These are phyloP conservation scores for Hyphopichia fennica DNA, from an alignment of 1,139 yeast species.

Conservation along the genomic window DNA sequence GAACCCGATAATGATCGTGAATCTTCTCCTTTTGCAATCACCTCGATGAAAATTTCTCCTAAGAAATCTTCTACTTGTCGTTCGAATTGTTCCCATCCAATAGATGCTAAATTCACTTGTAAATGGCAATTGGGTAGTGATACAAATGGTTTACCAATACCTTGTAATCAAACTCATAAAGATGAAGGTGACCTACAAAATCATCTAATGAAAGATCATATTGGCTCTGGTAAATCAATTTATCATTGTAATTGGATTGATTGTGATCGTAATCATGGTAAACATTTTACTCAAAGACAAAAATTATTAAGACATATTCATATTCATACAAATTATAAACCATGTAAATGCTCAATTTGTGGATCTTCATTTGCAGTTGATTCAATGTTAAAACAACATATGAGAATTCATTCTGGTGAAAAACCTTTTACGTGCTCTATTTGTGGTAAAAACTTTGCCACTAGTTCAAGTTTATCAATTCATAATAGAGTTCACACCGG, in stretches of 20 bases:
- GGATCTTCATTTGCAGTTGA: constrained; percentile 69
- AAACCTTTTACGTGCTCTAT: constrained; percentile 50
- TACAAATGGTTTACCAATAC: constrained; percentile 27
- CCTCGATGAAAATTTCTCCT: constrained; percentile 37
- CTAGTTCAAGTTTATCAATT: constrained; percentile 54
- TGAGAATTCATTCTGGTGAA: constrained; percentile 86
- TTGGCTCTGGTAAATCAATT: constrained; percentile 69
- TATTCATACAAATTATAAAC: constrained; percentile 83
- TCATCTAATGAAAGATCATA: constrained; percentile 67
- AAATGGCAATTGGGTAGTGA: constrained; percentile 45
- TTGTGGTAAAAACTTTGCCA: constrained; percentile 54
- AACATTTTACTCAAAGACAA: constrained; percentile 77
- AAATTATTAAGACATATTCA: constrained; percentile 83
- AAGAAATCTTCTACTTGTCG: constrained; percentile 9
- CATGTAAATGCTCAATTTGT: constrained; percentile 69
- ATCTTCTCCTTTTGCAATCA: constrained; percentile 22
- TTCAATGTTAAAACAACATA: constrained; percentile 68
- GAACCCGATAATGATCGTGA: neutral
- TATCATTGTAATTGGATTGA: constrained; percentile 79
- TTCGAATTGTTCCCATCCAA: constrained; percentile 6
- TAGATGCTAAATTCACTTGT: constrained; percentile 36
- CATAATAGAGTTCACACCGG: constrained; percentile 58
- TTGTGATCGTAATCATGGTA: constrained; percentile 64
- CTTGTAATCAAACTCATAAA: constrained; percentile 52
- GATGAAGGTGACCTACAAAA: constrained; percentile 63